Percentiles rank a stretch among this genome's conserved stretches.
phyloP scores from a whole-genome alignment of 108 stramenopile genomes.

The Fistulifera pelliculosa region DNA sequence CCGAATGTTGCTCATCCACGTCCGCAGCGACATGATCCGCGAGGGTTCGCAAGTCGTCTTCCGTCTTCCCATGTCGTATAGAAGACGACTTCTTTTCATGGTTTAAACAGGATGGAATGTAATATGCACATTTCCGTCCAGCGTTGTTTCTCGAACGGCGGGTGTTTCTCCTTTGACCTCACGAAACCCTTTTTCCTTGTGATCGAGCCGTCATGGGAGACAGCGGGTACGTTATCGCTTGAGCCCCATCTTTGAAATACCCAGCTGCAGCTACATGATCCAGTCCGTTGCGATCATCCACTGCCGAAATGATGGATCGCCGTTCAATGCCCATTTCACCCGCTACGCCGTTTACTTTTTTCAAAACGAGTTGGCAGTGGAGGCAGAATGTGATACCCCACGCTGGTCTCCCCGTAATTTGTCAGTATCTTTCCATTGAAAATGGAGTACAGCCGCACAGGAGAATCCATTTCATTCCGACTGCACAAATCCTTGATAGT shows the following conservation, averaged over 20 bases:
- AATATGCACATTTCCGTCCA: no score
- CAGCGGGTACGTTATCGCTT: neutral
- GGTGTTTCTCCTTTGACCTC: no score
- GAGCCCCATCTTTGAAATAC: neutral
- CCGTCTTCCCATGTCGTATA: no score
- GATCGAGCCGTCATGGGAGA: neutral
- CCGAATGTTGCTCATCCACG: no score
- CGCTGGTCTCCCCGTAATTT: neutral
- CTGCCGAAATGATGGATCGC: neutral
- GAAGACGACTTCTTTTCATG: no score
- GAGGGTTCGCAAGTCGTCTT: no score
- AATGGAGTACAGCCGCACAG: neutral
- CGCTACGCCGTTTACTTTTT: slow-evolving; percentile 10
- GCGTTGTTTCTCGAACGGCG: no score
- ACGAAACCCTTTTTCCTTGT: neutral
- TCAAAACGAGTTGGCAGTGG: neutral
- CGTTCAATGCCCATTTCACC: neutral
- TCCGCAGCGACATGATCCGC: no score
- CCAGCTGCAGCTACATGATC: neutral
- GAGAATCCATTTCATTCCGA: neutral
- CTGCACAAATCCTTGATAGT: slow-evolving; percentile 45
- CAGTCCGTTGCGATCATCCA: neutral
- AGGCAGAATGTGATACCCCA: neutral
- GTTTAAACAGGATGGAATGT: no score
- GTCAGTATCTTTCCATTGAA: slow-evolving; percentile 1